Evolutionary conservation across 768 basidiomycete genomes (phyloP), one percentile per base, ranked within the genome.

Genomic region (Arthromyces matolae): DNA sequence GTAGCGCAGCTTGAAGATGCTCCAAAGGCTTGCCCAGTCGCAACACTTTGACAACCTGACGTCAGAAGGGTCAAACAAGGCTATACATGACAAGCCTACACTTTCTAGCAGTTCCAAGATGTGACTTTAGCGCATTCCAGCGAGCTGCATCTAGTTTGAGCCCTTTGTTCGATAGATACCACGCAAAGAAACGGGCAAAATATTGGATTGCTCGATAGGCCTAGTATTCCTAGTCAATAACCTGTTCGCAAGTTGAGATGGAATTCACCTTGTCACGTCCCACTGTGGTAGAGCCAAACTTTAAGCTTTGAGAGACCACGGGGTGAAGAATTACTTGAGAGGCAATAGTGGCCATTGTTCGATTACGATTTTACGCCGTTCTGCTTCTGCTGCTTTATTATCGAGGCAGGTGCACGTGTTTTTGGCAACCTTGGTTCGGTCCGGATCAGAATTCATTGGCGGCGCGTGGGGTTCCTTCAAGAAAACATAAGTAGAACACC

Each of bases 1-100:
- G 84, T 36, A 96, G 70, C 24, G 91, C 93, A 1, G 91, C 82
- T 64, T 98, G 95, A 5, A 94, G 73, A 68, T 96, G 92, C 62
- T 99, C 96, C 53, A 94, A 57, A 7, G 93, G 93, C 67, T 97
- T 95, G 57, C 93, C 92, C 44, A 99, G 73, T 13, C 96, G 83
- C 76, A 98, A 74, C 29, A 96, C 95, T 98, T 47, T 27, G 1
- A 37, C 3, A 54, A 34, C 24, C 20, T 8, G 32, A 28, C 8
- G 35, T 44, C 42, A 52, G 44, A 42, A 10, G 53, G 41, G 49
- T 20, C 22, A 16, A 37, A 25, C 12, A 25, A 23, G 9, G 12
- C 37, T n/a, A 33, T 6, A 5, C 34, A 14, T 25, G 14, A 29
- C 27, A 22, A 66, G 45, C 43, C 23, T 61, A 96, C 95, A 73